phyloP scores from a whole-genome alignment of 108 stramenopile genomes.

The Cyclotella atomus region DNA sequence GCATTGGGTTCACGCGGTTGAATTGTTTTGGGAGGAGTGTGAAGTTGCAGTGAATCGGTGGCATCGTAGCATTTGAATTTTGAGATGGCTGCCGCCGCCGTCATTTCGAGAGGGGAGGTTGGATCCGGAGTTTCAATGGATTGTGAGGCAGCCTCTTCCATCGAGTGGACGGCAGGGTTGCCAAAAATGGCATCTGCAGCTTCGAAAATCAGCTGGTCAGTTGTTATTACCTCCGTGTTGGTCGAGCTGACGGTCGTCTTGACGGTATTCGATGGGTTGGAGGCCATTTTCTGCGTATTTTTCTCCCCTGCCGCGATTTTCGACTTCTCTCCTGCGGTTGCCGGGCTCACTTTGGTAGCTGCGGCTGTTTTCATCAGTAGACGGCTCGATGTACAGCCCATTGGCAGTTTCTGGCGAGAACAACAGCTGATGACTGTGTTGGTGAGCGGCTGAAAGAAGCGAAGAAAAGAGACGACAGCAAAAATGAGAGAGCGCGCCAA shows the following conservation, averaged over 20 bases:
- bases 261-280: no score
- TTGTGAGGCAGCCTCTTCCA: not conserved
- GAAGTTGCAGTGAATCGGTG: not conserved
- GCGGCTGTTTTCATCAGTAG: not conserved
- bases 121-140: not conserved
- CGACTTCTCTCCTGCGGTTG: no score
- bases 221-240: no score
- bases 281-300: no score
- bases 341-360: no score
- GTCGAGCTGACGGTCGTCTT: no score
- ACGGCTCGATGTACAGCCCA: slow-evolving; percentile 1
- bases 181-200: not conserved
- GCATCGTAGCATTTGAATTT: not conserved
- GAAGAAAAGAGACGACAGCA: no score
- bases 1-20: not conserved
- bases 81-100: not conserved
- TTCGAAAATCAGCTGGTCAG: not conserved
- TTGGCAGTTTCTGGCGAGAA: not conserved
- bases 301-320: no score
- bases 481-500: no score
- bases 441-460: not conserved
- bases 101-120: not conserved
- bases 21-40: not conserved
- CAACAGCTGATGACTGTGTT: not conserved
- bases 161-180: not conserved